Base-by-base conservation (phyloP, 768 basidiomycete species). In the Pisolithus marmoratus region DNA sequence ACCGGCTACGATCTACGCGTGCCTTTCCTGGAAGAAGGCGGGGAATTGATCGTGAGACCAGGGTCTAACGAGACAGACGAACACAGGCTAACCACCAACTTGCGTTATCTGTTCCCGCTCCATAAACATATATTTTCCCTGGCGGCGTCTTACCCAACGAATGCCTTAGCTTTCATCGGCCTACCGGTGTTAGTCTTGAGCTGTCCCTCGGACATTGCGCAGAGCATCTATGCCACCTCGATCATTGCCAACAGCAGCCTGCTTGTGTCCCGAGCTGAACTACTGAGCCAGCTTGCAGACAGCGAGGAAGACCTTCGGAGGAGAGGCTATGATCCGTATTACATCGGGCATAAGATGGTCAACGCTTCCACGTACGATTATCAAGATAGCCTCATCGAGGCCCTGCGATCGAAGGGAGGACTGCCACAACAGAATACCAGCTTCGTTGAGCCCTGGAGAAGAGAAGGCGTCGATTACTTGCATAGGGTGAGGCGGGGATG, bases 1-100 rank as follows among this genome's bases (percentile, higher is more conserved):
- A 83, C 80, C 0, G 82, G 83, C 8, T 84, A 84, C 59, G 70
- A 81, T 51, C 54, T 76, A 46, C 70, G 69, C 20, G 67, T 80
- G 7, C 81, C 81, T 0, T 83, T 83, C 72, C 63, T 75, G 26
- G 50, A 67, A 62, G 6, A 60, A 66, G 51, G 65, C 55, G 59
- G 59, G 1, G 54, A 57, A 44, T 48, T 50, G 49, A 47, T 31
- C 42, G 61, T 57, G 52, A 63, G 27, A 48, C 59, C 60, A 37
- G 53, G 43, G 19, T 52, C 58, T 20, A 58, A 19, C 40, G 31
- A 55, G 8, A 55, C 63, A 31, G 53, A 46, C 31, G 49, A 27
- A 8, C 51, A 12, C 3, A 20, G 54, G 1, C 70, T 83, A 29
- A 70, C 73, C 17, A 77, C 71, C 27, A 85, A 83, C 63, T 59